A percentile compares a stretch with the other conserved stretches of the same genome.
These are phyloP conservation scores for Rosa hybrid DNA, from an alignment of 331 rosid genomes.

Conservation along the genomic window DNA sequence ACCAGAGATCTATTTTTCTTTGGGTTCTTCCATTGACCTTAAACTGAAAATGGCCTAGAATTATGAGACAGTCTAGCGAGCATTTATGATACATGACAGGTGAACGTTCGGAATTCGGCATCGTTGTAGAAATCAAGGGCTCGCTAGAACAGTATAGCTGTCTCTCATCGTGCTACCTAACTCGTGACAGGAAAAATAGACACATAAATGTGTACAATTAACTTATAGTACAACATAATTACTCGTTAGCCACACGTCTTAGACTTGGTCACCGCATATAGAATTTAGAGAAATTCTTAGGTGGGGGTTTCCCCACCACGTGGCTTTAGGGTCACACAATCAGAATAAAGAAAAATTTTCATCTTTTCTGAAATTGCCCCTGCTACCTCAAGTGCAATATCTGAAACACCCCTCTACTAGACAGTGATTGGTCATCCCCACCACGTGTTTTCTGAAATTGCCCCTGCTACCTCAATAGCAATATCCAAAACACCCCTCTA, in stretches of 20 bases:
- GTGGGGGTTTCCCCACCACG: too few species aligned
- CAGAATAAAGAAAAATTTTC: too few species aligned
- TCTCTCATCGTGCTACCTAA: not conserved
- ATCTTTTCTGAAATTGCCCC: too few species aligned
- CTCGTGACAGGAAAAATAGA: not conserved
- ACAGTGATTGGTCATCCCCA: too few species aligned
- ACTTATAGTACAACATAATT: fast-evolving
- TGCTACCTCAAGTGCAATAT: too few species aligned
- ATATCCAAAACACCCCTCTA: too few species aligned
- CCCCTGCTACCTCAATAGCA: too few species aligned
- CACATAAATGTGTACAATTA: not conserved
- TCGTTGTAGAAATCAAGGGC: not conserved
- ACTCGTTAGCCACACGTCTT: not conserved
- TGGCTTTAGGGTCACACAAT: too few species aligned
- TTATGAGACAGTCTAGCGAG: not conserved
- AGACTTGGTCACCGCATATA: not conserved
- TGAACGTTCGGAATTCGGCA: not conserved
- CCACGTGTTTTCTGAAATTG: too few species aligned
- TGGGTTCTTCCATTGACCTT: not conserved
- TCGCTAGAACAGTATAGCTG: not conserved
- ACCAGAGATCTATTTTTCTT: not conserved
- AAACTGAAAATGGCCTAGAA: not conserved
- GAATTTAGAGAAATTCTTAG: too few species aligned
- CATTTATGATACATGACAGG: not conserved
- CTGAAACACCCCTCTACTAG: too few species aligned